Percentiles rank a stretch among this genome's conserved stretches.
These are phyloP conservation scores for Eucalyptus lansdowneana DNA, from an alignment of 345 rosid genomes.

Conservation along the genomic window DNA sequence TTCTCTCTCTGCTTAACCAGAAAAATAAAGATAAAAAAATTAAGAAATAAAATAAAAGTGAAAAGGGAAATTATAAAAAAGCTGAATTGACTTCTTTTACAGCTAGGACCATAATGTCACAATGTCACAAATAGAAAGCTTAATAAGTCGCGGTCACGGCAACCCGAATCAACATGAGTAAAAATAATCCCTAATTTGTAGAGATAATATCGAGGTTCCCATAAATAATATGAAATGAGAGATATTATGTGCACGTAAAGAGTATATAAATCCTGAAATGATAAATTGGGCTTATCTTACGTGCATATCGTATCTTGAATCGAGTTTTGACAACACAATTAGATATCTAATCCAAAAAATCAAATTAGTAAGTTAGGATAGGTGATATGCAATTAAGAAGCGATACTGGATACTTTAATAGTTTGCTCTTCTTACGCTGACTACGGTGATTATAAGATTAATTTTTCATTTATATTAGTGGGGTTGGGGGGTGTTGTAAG, in stretches of 20 bases:
- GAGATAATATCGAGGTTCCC: not conserved
- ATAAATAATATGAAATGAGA: not conserved
- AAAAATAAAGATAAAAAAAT: not conserved
- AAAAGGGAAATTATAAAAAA: not conserved
- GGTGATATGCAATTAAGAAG: not conserved
- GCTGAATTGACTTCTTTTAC: not conserved
- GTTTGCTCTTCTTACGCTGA: not conserved
- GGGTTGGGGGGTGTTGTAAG: not conserved
- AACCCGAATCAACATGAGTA: not conserved
- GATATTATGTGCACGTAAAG: not conserved
- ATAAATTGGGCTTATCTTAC: rapidly evolving
- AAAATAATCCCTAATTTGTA: not conserved
- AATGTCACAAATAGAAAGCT: not conserved
- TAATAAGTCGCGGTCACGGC: not conserved
- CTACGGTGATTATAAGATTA: not conserved
- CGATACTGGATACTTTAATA: not conserved
- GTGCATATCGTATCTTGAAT: not conserved
- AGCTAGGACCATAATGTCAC: not conserved
- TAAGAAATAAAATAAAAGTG: not conserved
- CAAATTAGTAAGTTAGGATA: not conserved
- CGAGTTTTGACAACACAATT: rapidly evolving
- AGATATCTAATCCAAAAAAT: rapidly evolving
- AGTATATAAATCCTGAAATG: not conserved
- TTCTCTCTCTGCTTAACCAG: not conserved
- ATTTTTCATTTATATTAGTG: not conserved